Base-by-base conservation (phyloP, 148 eudicot genomes). In the Pouteria glomerata region DNA sequence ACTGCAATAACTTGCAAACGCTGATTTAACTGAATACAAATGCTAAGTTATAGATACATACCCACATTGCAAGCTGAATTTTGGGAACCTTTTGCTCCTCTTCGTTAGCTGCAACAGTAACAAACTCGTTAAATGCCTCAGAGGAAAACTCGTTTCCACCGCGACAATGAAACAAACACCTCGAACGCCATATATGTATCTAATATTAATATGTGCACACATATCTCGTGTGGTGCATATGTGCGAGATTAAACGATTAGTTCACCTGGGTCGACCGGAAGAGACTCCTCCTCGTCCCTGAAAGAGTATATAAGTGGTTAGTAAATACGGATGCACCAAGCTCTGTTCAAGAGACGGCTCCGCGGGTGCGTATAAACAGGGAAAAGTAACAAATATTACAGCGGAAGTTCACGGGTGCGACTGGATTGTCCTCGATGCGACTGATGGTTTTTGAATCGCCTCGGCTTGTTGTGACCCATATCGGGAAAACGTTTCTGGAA, bases 41-140 rank as follows among this genome's bases (percentile, higher is more conserved):
- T 34, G 27, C 12, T 23, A 24, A 18, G 15, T 42, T 58, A 45
- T 10, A 14, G n/a, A 59, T 51, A 67, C 88, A 68, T 78, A 85
- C 89, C 98, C 97, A 95, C 97, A 95, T 95, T 13, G 99, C 99
- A 26, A 95, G 96, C 81, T 95, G 92, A 55, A 95, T 76, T 47
- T 76, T 80, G 10, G 88, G 96, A 51, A 73, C 77, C 44, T 44
- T 41, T 41, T 68, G 78, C 73, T 84, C 93, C 19, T 82, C 84
- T 16, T 74, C 73, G 24, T 71, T 33, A 50, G 27, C 81, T 81
- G 63, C 72, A 66, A 42, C 59, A 68, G 27, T 19, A 75, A 73
- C 59, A 69, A 68, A 50, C 14, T 67, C 60, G 51, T 52, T 59
- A 39, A 16, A 21, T 29, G 37, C 18, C 1, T 11, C 10, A 69